phyloP scores from a whole-genome alignment of 2,329 filamentous ascomycete species.

The Aureobasidium pullulans region DNA sequence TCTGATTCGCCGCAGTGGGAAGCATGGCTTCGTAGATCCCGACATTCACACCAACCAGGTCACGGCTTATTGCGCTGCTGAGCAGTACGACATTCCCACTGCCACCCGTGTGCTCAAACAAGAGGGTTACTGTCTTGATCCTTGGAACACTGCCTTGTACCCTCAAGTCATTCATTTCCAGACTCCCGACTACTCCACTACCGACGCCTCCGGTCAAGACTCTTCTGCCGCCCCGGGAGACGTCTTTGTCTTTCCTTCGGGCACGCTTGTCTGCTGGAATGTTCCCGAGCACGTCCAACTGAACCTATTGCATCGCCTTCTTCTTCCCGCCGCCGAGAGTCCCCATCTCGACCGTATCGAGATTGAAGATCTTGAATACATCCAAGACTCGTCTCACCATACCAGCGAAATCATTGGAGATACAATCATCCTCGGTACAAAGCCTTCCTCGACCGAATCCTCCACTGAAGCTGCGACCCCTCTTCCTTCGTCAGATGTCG shows the following conservation, averaged over 20 bases:
- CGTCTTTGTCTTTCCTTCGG: conserved; percentile 92
- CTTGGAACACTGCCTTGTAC: conserved; percentile 53
- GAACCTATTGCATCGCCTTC: conserved; percentile 60
- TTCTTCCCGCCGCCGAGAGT: conserved; percentile 68
- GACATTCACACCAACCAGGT: conserved; percentile 43
- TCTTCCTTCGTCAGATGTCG: conserved; percentile 30
- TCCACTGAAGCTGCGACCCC: background rate
- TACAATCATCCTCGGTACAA: conserved; percentile 80
- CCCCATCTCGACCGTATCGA: conserved; percentile 67
- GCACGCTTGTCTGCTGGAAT: conserved; percentile 88
- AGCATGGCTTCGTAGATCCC: conserved; percentile 38
- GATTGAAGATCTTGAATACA: conserved; percentile 82
- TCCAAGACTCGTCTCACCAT: conserved; percentile 65
- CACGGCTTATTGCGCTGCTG: conserved; percentile 61
- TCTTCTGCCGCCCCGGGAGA: conserved; percentile 50
- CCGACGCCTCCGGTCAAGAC: conserved; percentile 39
- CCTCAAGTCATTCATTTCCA: conserved; percentile 59
- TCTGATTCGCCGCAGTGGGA: conserved; percentile 43
- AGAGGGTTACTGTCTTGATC: conserved; percentile 56
- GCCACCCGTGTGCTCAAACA: conserved; percentile 51
- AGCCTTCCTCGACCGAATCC: conserved; percentile 27
- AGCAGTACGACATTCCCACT: conserved; percentile 54
- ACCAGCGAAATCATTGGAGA: conserved; percentile 76
- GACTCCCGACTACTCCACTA: conserved; percentile 31
- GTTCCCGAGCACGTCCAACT: conserved; percentile 67